Evolutionary conservation across 1,284 basidiomycete genomes (phyloP).

Genomic region (Cryptococcus sp.): DNA sequence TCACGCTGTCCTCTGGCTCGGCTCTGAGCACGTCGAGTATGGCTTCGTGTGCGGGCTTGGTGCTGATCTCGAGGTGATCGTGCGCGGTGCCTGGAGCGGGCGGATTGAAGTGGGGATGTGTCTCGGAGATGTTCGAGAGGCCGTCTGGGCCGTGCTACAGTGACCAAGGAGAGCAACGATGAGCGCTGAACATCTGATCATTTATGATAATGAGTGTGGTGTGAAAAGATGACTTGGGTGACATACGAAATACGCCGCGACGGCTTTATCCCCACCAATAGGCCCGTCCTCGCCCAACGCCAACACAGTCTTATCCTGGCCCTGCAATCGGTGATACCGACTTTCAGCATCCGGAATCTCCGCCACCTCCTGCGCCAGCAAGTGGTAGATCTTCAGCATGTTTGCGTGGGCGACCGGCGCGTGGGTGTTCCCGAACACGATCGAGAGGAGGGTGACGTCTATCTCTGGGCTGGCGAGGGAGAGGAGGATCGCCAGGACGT

Average conservation of each 20-base stretch:
- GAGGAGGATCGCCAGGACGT: conserved; percentile 70
- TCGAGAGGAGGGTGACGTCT: conserved; percentile 26
- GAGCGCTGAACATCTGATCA: not conserved
- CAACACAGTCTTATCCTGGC: conserved; percentile 61
- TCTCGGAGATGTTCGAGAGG: conserved; percentile 68
- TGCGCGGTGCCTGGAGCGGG: conserved; percentile 52
- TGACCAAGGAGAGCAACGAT: not conserved
- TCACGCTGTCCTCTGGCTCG: conserved; percentile 66
- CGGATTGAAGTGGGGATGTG: conserved; percentile 72
- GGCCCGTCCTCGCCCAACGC: conserved; percentile 71
- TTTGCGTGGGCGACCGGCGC: conserved; percentile 60
- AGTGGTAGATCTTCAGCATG: conserved; percentile 74
- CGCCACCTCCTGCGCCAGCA: conserved; percentile 67
- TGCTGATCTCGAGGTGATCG: conserved; percentile 60
- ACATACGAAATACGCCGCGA: conserved; percentile 76
- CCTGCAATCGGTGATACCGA: conserved; percentile 68
- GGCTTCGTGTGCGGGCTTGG: conserved; percentile 63
- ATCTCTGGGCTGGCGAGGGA: conserved; percentile 33
- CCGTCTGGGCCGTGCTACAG: conserved; percentile 69
- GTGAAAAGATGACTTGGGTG: no score
- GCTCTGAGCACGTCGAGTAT: conserved; percentile 67
- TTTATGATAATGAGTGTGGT: no score
- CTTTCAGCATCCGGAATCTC: conserved; percentile 60
- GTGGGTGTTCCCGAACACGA: conserved; percentile 77
- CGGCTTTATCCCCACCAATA: conserved; percentile 72